phyloP scores from a whole-genome alignment of 164 flowering plant species.

The Nymphaea thermarum region DNA sequence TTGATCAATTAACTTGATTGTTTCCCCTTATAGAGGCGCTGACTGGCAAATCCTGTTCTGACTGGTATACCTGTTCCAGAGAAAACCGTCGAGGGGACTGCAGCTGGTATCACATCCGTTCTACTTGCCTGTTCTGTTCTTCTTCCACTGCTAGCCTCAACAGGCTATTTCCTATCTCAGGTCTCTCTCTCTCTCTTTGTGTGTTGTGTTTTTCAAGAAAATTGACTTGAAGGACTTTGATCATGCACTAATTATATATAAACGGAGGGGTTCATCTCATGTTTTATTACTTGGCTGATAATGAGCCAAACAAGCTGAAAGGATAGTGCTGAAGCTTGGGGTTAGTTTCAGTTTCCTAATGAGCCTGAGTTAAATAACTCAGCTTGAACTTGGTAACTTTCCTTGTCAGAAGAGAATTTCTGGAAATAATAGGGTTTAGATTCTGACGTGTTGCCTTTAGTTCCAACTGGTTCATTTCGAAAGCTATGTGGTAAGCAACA shows the following conservation, averaged over 20 bases:
- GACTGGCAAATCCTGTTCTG: neutral
- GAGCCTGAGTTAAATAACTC: too few species aligned
- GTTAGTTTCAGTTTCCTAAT: too few species aligned
- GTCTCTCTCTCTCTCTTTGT: slow-evolving; percentile 25
- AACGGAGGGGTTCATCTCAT: neutral
- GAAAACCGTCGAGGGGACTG: slow-evolving; percentile 97
- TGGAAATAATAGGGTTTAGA: too few species aligned
- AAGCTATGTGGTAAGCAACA: too few species aligned
- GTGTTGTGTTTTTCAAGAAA: neutral
- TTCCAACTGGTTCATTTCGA: too few species aligned
- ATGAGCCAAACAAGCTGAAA: neutral
- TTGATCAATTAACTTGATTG: neutral
- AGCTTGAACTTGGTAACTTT: too few species aligned
- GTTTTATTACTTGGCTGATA: neutral
- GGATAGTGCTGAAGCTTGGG: too few species aligned
- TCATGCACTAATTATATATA: neutral
- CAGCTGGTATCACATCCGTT: slow-evolving; percentile 96
- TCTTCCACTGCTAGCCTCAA: slow-evolving; percentile 76
- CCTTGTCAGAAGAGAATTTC: too few species aligned
- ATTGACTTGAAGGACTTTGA: too few species aligned
- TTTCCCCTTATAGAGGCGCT: neutral
- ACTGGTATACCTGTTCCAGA: slow-evolving; percentile 19
- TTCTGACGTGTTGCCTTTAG: too few species aligned
- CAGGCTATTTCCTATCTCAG: slow-evolving; percentile 66
- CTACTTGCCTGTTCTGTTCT: slow-evolving; percentile 74